These are phyloP conservation scores for Conticribra weissflogii DNA, from an alignment of 108 stramenopile species.

Conservation along the genomic window DNA sequence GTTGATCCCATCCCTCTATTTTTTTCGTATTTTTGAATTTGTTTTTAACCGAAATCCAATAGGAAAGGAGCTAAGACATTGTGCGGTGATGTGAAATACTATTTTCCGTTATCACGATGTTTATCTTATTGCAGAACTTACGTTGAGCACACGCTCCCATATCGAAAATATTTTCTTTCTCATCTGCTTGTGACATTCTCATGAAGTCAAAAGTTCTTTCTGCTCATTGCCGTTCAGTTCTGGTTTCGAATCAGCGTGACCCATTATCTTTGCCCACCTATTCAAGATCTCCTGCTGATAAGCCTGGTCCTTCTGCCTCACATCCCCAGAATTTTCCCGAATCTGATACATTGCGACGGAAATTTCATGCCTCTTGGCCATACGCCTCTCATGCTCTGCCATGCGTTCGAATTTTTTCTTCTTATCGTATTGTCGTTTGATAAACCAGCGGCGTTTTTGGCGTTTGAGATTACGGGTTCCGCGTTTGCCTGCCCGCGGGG, in stretches of 20 bases:
- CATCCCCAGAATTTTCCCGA: conserved; percentile 50
- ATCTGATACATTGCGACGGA: conserved; percentile 50
- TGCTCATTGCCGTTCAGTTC: conserved; percentile 6
- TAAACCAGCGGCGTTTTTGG: conserved; percentile 61
- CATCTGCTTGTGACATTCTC: background rate
- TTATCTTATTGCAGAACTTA: too few species aligned
- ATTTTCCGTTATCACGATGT: too few species aligned
- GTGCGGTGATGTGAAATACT: too few species aligned
- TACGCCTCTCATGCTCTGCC: conserved; percentile 61
- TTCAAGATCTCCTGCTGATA: conserved; percentile 73
- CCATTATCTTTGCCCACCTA: conserved; percentile 37
- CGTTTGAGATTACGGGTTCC: conserved; percentile 76
- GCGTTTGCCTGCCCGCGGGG: conserved; percentile 72
- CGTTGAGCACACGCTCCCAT: too few species aligned
- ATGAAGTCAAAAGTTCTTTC: conserved; percentile 5
- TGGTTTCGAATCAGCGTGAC: too few species aligned
- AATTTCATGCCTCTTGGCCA: conserved; percentile 66
- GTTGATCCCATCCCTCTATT: too few species aligned
- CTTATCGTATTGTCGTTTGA: conserved; percentile 61
- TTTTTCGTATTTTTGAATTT: too few species aligned
- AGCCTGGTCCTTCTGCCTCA: conserved; percentile 49
- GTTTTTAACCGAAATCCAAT: too few species aligned
- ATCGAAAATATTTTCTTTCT: too few species aligned
- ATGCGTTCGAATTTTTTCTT: conserved; percentile 63
- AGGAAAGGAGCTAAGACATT: too few species aligned